Percentiles rank a stretch among this genome's conserved stretches.
Evolutionary conservation across 441 rosid genomes (phyloP).

Genomic region (Gossypium davidsonii): DNA sequence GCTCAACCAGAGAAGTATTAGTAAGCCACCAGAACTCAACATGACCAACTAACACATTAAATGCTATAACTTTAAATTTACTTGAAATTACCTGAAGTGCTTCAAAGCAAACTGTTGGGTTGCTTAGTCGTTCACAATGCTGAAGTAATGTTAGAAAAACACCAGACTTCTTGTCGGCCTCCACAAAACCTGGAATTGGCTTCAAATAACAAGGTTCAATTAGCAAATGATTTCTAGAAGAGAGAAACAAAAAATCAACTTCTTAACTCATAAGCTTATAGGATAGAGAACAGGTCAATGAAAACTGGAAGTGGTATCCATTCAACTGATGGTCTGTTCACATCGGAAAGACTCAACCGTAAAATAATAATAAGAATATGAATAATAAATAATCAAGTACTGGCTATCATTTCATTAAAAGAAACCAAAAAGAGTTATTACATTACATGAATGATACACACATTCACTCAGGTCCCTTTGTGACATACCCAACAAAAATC

Average conservation of each 20-base stretch:
- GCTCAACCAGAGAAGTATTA: neutral
- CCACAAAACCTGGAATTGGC: constrained; percentile 48
- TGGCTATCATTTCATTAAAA: neutral
- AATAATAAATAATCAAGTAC: neutral
- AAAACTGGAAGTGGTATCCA: neutral
- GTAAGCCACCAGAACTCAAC: neutral
- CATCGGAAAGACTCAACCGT: neutral
- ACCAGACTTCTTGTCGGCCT: constrained; percentile 42
- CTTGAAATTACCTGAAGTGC: constrained; percentile 68
- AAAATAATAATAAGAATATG: neutral
- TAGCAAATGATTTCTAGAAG: neutral
- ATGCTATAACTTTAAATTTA: constrained; percentile 16
- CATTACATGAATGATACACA: neutral
- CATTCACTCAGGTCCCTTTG: neutral
- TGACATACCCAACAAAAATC: neutral
- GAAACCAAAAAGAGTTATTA: neutral
- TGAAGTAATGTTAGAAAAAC: constrained; percentile 50
- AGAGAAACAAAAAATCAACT: neutral
- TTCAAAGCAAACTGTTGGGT: constrained; percentile 65
- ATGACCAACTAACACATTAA: constrained; percentile 1
- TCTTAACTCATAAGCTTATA: neutral
- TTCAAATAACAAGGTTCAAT: constrained; percentile 25
- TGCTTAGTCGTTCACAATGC: constrained; percentile 43
- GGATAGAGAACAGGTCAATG: neutral
- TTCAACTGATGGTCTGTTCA: neutral